phyloP scores from a whole-genome alignment of 2,329 filamentous ascomycete species.

The Diaporthe velutina region DNA sequence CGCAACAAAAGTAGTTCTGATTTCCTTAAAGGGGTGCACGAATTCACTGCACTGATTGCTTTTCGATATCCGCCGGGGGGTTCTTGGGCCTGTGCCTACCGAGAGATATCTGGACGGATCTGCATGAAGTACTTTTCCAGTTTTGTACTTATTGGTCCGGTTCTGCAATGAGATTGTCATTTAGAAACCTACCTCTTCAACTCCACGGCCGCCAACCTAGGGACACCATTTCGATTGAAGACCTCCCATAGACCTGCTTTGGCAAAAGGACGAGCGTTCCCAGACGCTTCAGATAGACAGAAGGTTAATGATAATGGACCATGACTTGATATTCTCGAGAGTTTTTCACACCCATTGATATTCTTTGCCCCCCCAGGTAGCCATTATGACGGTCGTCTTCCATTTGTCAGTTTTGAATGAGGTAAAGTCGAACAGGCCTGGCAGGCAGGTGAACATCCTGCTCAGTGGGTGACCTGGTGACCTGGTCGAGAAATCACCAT shows the following conservation, averaged over 20 bases:
- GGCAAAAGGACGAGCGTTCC: constrained; percentile 26
- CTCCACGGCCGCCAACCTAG: constrained; percentile 1
- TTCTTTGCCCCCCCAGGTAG: too few relatives aligned
- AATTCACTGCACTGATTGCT: constrained; percentile 40
- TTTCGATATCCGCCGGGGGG: constrained; percentile 37
- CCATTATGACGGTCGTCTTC: neutral
- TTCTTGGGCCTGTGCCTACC: constrained; percentile 30
- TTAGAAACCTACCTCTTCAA: constrained; percentile 29
- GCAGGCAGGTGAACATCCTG: neutral
- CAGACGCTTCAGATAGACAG: constrained; percentile 34
- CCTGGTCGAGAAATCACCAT: neutral
- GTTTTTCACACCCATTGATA: neutral
- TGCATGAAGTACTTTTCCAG: constrained; percentile 36
- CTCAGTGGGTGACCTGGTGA: neutral
- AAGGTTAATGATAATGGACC: constrained; percentile 36
- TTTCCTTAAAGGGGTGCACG: constrained; percentile 38
- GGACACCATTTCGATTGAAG: constrained; percentile 19
- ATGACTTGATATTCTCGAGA: constrained; percentile 1
- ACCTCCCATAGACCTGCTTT: constrained; percentile 32
- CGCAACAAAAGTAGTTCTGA: constrained; percentile 39
- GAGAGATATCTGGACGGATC: constrained; percentile 37
- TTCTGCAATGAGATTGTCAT: constrained; percentile 38
- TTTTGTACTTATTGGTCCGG: constrained; percentile 38
- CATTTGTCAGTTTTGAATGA: too few relatives aligned
- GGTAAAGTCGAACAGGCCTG: too few relatives aligned